A percentile compares a stretch with the other conserved stretches of the same genome.
These are phyloP conservation scores for Inonotus hispidus DNA, from an alignment of 1,284 basidiomycete species.

Conservation along the genomic window DNA sequence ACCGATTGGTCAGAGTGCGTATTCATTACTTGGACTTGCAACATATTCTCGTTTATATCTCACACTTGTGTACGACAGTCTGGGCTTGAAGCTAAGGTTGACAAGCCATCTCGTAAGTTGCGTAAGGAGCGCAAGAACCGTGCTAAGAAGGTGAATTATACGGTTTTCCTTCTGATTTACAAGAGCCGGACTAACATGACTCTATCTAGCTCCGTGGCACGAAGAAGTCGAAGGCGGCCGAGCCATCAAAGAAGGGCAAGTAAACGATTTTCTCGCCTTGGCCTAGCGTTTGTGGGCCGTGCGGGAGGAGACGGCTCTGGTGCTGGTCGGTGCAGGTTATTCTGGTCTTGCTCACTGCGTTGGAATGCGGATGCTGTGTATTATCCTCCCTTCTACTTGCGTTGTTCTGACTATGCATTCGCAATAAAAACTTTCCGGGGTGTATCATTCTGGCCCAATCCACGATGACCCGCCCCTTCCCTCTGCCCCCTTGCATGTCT, in stretches of 20 bases:
- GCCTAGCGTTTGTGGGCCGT: not conserved
- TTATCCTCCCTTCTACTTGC: slow-evolving; percentile 1
- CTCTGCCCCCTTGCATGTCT: slow-evolving; percentile 5
- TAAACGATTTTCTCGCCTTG: slow-evolving; percentile 33
- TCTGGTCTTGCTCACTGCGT: not conserved
- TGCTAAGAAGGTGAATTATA: slow-evolving; percentile 79
- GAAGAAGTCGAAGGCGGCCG: slow-evolving; percentile 89
- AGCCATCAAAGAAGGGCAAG: slow-evolving; percentile 84
- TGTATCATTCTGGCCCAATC: slow-evolving; percentile 18
- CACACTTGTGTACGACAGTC: slow-evolving; percentile 44
- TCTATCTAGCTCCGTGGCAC: slow-evolving; percentile 73
- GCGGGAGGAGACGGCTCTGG: not conserved
- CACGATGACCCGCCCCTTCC: not conserved
- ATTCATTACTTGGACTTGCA: slow-evolving; percentile 1
- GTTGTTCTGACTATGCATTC: slow-evolving; percentile 6
- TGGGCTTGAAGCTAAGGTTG: slow-evolving; percentile 80
- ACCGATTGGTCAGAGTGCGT: slow-evolving; percentile 92
- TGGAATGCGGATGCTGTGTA: slow-evolving; percentile 11
- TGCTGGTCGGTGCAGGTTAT: not conserved
- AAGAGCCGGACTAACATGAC: slow-evolving; percentile 11
- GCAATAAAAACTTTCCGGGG: slow-evolving; percentile 19
- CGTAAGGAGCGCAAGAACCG: slow-evolving; percentile 99
- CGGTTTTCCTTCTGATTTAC: not conserved
- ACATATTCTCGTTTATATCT: not conserved
- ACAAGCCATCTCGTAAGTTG: slow-evolving; percentile 94